Evolutionary conservation across 192 early-diverging fungal species (phyloP).

Genomic region (Mortierella hygrophila): DNA sequence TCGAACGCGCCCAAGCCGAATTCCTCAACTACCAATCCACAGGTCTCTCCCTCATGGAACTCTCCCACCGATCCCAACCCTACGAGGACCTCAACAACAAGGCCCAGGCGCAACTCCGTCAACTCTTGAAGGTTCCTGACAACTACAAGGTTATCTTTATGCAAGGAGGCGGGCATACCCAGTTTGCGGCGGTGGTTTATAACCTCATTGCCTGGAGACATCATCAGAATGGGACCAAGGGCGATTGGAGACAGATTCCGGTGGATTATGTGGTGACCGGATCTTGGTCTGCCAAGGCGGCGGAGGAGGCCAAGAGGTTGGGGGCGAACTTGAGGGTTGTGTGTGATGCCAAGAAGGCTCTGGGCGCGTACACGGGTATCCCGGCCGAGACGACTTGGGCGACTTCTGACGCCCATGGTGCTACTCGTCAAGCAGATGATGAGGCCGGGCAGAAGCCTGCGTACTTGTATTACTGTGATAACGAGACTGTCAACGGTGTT

Average conservation of each 20-base stretch:
- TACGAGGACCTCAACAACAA: conserved; percentile 83
- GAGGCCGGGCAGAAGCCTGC: conserved; percentile 78
- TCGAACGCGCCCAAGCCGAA: conserved; percentile 86
- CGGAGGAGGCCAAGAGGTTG: conserved; percentile 84
- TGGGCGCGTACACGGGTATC: conserved; percentile 67
- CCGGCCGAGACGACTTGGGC: conserved; percentile 74
- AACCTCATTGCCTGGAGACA: conserved; percentile 83
- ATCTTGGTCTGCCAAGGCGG: conserved; percentile 90
- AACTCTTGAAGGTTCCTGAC: conserved; percentile 83
- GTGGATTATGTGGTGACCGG: conserved; percentile 95
- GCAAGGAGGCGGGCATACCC: conserved; percentile 95
- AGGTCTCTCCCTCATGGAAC: conserved; percentile 94
- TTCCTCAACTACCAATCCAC: conserved; percentile 85
- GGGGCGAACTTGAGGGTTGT: conserved; percentile 88
- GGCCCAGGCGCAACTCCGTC: conserved; percentile 80
- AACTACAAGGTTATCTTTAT: conserved; percentile 95
- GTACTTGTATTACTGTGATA: conserved; percentile 97
- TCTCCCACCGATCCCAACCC: conserved; percentile 91
- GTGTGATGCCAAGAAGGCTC: conserved; percentile 72
- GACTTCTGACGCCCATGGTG: conserved; percentile 25
- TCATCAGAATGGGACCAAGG: conserved; percentile 43
- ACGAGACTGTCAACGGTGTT: conserved; percentile 98
- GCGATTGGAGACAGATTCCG: conserved; percentile 59
- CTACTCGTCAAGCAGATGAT: conserved; percentile 22
- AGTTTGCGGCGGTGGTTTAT: conserved; percentile 91